Base-by-base conservation (phyloP, 2,329 filamentous ascomycete species). In the Periglandula ipomoeae region DNA sequence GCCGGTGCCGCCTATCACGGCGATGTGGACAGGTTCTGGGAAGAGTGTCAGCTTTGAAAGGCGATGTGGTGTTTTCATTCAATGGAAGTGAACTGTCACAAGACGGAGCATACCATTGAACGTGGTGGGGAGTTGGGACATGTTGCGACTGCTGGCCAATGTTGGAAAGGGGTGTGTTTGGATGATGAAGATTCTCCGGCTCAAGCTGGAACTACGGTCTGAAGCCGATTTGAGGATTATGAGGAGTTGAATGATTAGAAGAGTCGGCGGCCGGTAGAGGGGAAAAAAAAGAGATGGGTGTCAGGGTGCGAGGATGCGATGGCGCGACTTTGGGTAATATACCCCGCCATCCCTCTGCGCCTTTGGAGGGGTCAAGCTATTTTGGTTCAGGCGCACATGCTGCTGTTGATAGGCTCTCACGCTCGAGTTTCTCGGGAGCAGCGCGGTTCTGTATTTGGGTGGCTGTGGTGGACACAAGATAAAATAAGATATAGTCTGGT, bases 1-100 rank as follows among this genome's bases (percentile, higher is more conserved):
- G 48, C 93, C 93, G 35, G 93, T 98, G 59, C 93, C 93, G 67
- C 90, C 90, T 58, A 95, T 89, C 48, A 95, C 86, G 65, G 86
- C 91, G 62, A 96, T 93, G 58, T 83, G 81, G 60, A 94, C 83
- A 47, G 83, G 78, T 47, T 75, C 83, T 85, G 47, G 15, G 20
- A 34, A 40, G 19, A 34, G 19, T 24, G 47, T 37, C 15, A 39
- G 45, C 13, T 13, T 6, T 10, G 17, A 2, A 2, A 10, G 9
- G 30, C 10, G 15, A 5, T 32, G 30, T 11, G 11, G 8, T 32
- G 15, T 32, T 32, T 32, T 32, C 11, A 15, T 11, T 44, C 26
- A 35, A 17, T 10, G 35, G 24, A 22, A 23, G 15, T 4, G 34
- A 22, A 19, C 6, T 15, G 17, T 13, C 19, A 22, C 9, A 17